A percentile compares a stretch with the other conserved stretches of the same genome.
phyloP scores from a whole-genome alignment of 371 early-diverging fungal genomes.

The Coemansia sp. region DNA sequence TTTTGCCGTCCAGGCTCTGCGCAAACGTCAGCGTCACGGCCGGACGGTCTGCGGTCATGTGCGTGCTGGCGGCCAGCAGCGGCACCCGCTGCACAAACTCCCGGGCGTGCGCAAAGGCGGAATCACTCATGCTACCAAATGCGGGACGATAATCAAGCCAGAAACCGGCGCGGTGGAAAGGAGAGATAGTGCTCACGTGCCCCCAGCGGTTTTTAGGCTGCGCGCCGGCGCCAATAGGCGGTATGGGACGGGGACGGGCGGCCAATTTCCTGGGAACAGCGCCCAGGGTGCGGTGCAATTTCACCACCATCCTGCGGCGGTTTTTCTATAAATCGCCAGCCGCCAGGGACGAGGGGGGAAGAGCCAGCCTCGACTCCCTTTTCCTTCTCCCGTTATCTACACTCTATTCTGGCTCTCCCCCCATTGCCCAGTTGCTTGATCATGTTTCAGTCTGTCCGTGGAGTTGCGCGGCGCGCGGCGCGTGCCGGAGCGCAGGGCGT shows the following conservation, averaged over 20 bases:
- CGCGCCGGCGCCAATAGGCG: background rate
- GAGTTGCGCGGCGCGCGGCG: slow-evolving; percentile 1
- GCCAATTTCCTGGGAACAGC: background rate
- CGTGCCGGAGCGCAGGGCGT: background rate
- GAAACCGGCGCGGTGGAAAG: too few relatives aligned
- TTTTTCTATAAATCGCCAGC: background rate
- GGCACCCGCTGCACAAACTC: slow-evolving; percentile 5
- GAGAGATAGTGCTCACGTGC: too few relatives aligned
- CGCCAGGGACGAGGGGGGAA: background rate
- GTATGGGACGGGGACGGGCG: background rate
- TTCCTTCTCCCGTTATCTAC: background rate
- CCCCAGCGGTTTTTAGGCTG: too few relatives aligned
- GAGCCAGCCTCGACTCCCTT: background rate
- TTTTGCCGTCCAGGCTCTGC: slow-evolving; percentile 88
- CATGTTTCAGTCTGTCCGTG: slow-evolving; percentile 9
- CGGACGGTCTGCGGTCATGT: background rate
- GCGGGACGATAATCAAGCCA: background rate
- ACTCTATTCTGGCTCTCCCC: too few relatives aligned
- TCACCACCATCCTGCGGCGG: background rate
- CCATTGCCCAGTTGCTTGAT: background rate
- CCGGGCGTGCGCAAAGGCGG: background rate
- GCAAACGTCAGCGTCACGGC: slow-evolving; percentile 79
- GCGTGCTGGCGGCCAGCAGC: background rate
- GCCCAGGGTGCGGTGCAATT: background rate
- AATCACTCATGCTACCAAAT: background rate